Evolutionary conservation across 139 green algal genomes (phyloP), one percentile per base, ranked within the genome.

Genomic region (Ulvella scutata): DNA sequence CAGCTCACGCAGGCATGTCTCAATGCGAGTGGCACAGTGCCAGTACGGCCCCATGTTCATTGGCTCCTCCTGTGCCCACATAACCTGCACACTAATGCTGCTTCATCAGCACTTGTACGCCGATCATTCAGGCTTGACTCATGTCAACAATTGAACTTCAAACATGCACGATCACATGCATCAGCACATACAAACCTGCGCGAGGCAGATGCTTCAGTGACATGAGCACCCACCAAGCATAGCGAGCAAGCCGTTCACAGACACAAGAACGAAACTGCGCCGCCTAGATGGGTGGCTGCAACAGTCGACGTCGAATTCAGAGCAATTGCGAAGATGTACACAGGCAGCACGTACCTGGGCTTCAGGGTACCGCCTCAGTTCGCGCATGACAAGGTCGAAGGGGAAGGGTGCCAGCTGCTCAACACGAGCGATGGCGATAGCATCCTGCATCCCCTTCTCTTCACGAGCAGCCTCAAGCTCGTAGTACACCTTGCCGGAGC

Each of bases 21-120:
- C 76, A 37, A 98, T 79, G 61, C 93, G 85, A 4, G 91, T 89
- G 76, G 87, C 77, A 17, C 98, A 77, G 78, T 97, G 91, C 43
- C 82, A 78, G 79, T 92, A 99, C 2, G 91, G 90, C 9, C 94
- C 94, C 94, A 97, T 97, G 91, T 99, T 99, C 87, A 94, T 92
- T 36, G 93, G 94, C 87, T 99, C 94, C 86, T 98, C 94, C 80
- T 98, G 94, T 43, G 74, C 84, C 93, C 92, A 97, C 73, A 97
- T 43, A 21, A 95, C 79, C 76, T 92, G 85, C 73, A 62, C 21
- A 26, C 21, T 37, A 4, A 3, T n/a, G n/a, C n/a, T n/a, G n/a
- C n/a, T n/a, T n/a, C n/a, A n/a, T n/a, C n/a, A n/a, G n/a, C n/a
- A n/a, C n/a, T n/a, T n/a, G n/a, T n/a, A n/a, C n/a, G n/a, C n/a